phyloP scores from a whole-genome alignment of 768 basidiomycete genomes.

The Collybia mongolica region DNA sequence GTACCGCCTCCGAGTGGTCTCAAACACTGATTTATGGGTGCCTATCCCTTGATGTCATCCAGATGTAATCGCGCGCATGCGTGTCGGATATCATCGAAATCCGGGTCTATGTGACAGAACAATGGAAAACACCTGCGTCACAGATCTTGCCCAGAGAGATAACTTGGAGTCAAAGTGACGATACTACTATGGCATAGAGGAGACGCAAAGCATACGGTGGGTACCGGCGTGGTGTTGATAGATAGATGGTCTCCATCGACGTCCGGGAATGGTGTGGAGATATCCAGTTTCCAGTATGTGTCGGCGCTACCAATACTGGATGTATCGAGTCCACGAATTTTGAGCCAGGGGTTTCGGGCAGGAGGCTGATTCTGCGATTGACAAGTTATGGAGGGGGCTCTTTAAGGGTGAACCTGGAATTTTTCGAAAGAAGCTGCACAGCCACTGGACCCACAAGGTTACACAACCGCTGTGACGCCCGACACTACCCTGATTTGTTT shows the following conservation, averaged over 20 bases:
- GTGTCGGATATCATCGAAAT: background rate
- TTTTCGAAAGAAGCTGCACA: constrained; percentile 24
- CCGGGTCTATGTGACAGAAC: constrained; percentile 13
- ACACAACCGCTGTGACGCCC: constrained; percentile 25
- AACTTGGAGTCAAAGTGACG: constrained; percentile 3
- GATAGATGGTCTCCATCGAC: background rate
- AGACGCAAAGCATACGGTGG: background rate
- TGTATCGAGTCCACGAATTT: too few relatives aligned
- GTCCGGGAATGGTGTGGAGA: background rate
- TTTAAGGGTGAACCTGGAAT: background rate
- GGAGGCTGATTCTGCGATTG: background rate
- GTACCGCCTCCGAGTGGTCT: too few relatives aligned
- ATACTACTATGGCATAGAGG: background rate
- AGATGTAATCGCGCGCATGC: background rate
- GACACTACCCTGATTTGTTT: constrained; percentile 9
- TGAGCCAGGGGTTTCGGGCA: too few relatives aligned
- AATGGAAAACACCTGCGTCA: constrained; percentile 10
- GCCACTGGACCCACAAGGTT: constrained; percentile 45
- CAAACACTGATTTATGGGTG: background rate
- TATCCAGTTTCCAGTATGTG: too few relatives aligned
- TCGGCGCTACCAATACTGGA: too few relatives aligned
- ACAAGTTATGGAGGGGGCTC: background rate
- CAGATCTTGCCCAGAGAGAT: background rate
- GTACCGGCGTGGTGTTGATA: background rate
- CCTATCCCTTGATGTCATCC: constrained; percentile 5